These are phyloP conservation scores for Phytophthora citrophthora DNA, from an alignment of 352 stramenopile genomes.

Conservation along the genomic window DNA sequence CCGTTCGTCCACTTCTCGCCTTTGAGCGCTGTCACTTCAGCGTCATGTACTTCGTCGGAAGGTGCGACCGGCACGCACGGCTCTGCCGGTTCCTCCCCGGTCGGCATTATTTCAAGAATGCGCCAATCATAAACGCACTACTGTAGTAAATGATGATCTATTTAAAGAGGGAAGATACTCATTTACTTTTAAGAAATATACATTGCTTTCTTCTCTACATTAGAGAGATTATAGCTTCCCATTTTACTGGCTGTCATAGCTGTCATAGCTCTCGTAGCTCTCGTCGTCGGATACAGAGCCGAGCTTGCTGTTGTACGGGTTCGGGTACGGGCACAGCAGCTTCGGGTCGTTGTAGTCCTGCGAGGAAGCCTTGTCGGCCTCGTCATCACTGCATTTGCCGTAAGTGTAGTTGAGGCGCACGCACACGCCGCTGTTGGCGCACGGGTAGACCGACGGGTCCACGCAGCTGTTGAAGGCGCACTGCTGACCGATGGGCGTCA, in stretches of 20 bases:
- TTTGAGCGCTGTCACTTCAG: constrained; percentile 39
- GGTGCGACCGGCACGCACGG: neutral
- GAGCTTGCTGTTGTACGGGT: constrained; percentile 48
- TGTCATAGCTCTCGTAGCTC: constrained; percentile 20
- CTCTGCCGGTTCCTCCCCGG: neutral
- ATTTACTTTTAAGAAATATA: neutral
- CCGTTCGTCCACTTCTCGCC: constrained; percentile 41
- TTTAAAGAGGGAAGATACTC: neutral
- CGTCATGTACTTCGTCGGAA: constrained; percentile 4
- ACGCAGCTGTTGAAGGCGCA: constrained; percentile 67
- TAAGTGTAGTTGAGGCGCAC: constrained; percentile 64
- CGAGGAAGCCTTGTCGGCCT: constrained; percentile 13
- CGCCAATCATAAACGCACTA: too few relatives aligned
- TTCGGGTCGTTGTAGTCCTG: constrained; percentile 39
- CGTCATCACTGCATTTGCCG: constrained; percentile 47
- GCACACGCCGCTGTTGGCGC: constrained; percentile 52
- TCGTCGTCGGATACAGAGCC: constrained; percentile 21
- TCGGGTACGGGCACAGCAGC: constrained; percentile 45
- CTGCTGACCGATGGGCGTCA: constrained; percentile 59
- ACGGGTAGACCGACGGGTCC: constrained; percentile 65
- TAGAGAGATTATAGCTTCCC: neutral
- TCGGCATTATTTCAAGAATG: too few relatives aligned
- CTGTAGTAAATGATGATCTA: too few relatives aligned
- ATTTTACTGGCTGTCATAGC: constrained; percentile 25
- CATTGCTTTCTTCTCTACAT: neutral